Evolutionary conservation across 1,139 yeast species (phyloP).

Genomic region (Geotrichum aggregatum): DNA sequence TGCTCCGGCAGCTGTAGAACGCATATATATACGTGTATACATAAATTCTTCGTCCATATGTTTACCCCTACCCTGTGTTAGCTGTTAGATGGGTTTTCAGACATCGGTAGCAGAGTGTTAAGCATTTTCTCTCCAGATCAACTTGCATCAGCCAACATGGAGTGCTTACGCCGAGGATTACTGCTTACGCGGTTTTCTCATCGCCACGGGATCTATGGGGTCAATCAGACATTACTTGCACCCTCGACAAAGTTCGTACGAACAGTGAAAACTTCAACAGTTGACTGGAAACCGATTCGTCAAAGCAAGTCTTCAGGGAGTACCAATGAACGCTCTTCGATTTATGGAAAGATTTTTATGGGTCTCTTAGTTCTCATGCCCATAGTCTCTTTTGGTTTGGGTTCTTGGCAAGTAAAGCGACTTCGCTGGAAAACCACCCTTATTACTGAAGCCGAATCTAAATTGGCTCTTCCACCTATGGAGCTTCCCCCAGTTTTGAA

Average conservation of each 20-base stretch:
- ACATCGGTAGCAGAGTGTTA: too few relatives aligned
- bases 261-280: conserved; percentile 59
- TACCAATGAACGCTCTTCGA: conserved; percentile 28
- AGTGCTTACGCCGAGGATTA: conserved; percentile 4
- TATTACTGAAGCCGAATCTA: conserved; percentile 76
- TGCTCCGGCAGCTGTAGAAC: too few relatives aligned
- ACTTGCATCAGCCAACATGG: conserved; percentile 3
- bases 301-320: conserved; percentile 48
- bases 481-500: conserved; percentile 53
- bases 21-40: too few relatives aligned
- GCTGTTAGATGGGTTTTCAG: not conserved
- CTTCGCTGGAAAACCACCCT: conserved; percentile 84
- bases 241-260: conserved; percentile 18
- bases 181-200: not conserved
- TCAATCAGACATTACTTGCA: not conserved
- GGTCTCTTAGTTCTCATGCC: conserved; percentile 68
- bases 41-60: too few relatives aligned
- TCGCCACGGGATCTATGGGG: not conserved
- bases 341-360: conserved; percentile 35
- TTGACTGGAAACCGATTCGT: conserved; percentile 79
- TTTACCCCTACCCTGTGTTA: not conserved
- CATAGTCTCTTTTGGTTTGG: conserved; percentile 73
- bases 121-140: not conserved
- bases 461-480: conserved; percentile 68
- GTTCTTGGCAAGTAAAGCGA: conserved; percentile 90